Evolutionary conservation across 164 flowering plant species (phyloP).

Genomic region (Malania oleifera): DNA sequence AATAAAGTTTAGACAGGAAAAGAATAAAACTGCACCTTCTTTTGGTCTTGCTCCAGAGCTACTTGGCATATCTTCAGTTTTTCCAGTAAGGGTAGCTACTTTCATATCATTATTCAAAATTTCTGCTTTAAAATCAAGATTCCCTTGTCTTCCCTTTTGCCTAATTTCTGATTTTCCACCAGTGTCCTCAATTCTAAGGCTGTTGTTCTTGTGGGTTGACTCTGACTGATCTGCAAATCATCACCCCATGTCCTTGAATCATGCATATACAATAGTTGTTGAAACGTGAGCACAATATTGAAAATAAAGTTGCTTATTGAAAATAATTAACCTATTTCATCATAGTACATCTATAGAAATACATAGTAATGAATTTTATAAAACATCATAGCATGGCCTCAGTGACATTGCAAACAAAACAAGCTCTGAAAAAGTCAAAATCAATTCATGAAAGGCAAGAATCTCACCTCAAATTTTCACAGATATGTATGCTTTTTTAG

Average conservation of each 20-base stretch:
- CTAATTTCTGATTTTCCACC: slow-evolving; percentile 19
- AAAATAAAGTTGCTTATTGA: no score
- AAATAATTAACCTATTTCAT: no score
- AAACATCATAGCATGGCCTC: no score
- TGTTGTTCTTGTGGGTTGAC: slow-evolving; percentile 18
- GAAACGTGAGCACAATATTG: no score
- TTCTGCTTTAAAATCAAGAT: slow-evolving; percentile 15
- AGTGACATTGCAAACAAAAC: no score
- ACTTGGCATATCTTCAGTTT: slow-evolving; percentile 45
- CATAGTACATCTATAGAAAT: no score
- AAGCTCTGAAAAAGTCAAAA: no score
- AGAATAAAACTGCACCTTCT: slow-evolving; percentile 46
- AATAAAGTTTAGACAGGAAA: neutral
- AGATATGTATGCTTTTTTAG: no score
- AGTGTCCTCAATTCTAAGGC: slow-evolving; percentile 14
- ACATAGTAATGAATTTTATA: no score
- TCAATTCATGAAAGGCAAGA: no score
- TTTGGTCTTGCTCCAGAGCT: slow-evolving; percentile 60
- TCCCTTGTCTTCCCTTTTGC: slow-evolving; percentile 19
- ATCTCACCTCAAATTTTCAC: no score
- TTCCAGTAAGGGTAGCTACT: slow-evolving; percentile 17
- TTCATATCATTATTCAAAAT: slow-evolving; percentile 11
- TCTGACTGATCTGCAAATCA: slow-evolving; percentile 31
- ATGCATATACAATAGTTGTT: no score
- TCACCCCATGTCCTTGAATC: neutral